Conservation (phyloP, 1,284 basidiomycete species). For the Amylostereum chailletii region DNA sequence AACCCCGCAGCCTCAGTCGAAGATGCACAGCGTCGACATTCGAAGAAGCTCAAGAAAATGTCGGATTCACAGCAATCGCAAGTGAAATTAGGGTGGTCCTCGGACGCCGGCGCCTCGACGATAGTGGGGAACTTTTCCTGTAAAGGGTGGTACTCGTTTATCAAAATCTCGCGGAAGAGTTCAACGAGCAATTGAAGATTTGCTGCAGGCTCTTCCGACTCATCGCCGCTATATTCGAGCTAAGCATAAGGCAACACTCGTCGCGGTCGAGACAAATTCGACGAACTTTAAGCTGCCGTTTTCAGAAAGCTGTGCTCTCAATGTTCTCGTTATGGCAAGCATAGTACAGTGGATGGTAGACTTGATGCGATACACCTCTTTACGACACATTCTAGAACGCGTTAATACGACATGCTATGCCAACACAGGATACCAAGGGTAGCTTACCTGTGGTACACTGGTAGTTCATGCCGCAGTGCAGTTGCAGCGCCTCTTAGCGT, state of each 20-base stretch:
- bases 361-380: constrained; percentile 66
- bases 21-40: constrained; percentile 40
- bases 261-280: neutral
- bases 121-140: constrained; percentile 24
- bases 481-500: constrained; percentile 45
- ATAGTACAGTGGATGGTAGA: constrained; percentile 50
- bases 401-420: constrained; percentile 7
- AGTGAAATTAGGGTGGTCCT: constrained; percentile 22
- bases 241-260: neutral
- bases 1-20: constrained; percentile 11
- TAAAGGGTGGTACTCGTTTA: constrained; percentile 39
- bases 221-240: neutral
- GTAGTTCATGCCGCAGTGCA: constrained; percentile 62
- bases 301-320: neutral
- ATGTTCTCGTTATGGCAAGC: constrained; percentile 22
- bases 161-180: constrained; percentile 52
- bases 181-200: constrained; percentile 26
- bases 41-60: constrained; percentile 72
- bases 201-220: constrained; percentile 4
- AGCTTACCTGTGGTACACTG: constrained; percentile 64
- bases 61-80: constrained; percentile 75
- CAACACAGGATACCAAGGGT: neutral
- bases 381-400: constrained; percentile 55
- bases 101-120: constrained; percentile 11
- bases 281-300: no score